These are phyloP conservation scores for Trypanosoma conorhini DNA, from an alignment of 208 protist species.

Conservation along the genomic window DNA sequence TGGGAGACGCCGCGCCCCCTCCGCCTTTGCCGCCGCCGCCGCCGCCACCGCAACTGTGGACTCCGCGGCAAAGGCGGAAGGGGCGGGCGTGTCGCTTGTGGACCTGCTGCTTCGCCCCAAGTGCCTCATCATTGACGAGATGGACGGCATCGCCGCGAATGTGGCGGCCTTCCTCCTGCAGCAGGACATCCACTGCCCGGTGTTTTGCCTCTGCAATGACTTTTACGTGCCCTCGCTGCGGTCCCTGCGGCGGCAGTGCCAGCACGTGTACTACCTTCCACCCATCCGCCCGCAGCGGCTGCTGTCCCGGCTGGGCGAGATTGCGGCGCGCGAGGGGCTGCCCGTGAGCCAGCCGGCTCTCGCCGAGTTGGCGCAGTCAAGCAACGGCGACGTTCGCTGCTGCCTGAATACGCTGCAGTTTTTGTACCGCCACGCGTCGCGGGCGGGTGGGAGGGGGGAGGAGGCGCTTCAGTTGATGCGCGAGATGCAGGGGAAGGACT, in stretches of 20 bases:
- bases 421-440: conserved; percentile 24
- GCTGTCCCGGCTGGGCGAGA: conserved; percentile 61
- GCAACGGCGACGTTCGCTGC: conserved; percentile 81
- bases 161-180: conserved; percentile 58
- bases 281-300: conserved; percentile 73
- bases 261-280: conserved; percentile 56
- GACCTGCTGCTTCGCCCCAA: conserved; percentile 68
- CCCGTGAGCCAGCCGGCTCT: conserved; percentile 40
- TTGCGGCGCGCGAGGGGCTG: conserved; percentile 37
- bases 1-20: conserved; percentile 11
- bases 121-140: conserved; percentile 90
- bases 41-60: not conserved
- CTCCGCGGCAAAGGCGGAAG: not conserved
- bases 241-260: conserved; percentile 54
- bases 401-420: conserved; percentile 90
- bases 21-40: not conserved
- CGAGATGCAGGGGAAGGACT: conserved; percentile 66
- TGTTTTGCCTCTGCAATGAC: conserved; percentile 90
- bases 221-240: conserved; percentile 77
- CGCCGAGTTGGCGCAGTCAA: conserved; percentile 58
- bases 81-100: conserved; percentile 34
- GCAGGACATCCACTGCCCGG: conserved; percentile 68
- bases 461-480: conserved; percentile 43
- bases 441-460: not conserved
- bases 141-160: conserved; percentile 84